Percentiles rank a stretch among this genome's conserved stretches.
Evolutionary conservation across 306 rosid species (phyloP).

Genomic region (Malus domestica): ASM211411v1 NC_041804.1:4568001-4568500

Average conservation of each 20-base stretch:
- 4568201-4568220: too few relatives aligned
- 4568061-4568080: background rate
- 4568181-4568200: too few relatives aligned
- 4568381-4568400: background rate
- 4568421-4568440: background rate
- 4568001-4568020: conserved; percentile 17
- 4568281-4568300: background rate
- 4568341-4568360: background rate
- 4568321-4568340: background rate
- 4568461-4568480: background rate
- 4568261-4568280: background rate
- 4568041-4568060: background rate
- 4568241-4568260: too few relatives aligned
- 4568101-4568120: too few relatives aligned
- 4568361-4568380: background rate
- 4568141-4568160: too few relatives aligned
- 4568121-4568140: too few relatives aligned
- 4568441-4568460: background rate
- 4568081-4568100: too few relatives aligned
- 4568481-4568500: background rate
- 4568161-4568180: too few relatives aligned
- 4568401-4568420: background rate
- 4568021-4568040: conserved; percentile 15
- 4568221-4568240: too few relatives aligned
- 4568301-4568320: background rate